Evolutionary conservation across 2,329 filamentous ascomycete genomes (phyloP), one percentile per base, ranked within the genome.

Genomic region (Ophiocordyceps camponoti-floridani): DNA sequence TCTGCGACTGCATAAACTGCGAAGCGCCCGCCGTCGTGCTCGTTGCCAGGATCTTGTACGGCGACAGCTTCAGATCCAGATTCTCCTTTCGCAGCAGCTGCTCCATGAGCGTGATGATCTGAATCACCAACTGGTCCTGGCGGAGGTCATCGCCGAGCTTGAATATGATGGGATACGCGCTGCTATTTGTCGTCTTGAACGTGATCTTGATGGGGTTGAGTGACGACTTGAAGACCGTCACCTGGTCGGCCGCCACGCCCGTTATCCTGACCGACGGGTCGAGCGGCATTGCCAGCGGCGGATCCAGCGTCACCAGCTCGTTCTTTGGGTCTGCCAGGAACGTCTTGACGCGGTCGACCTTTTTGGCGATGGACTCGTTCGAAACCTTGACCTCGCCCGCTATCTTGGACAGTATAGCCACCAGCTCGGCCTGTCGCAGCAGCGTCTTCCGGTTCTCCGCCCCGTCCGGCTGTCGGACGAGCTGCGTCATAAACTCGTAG

Each of bases 51-150:
- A 96, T 95, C 54, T 89, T 89, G 66, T 98, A 98, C 0, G 91
- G 91, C 0, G 89, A 89, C 1, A 98, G 72, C 57, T 93, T 95
- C 41, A 98, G 72, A 57, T 98, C 91, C 10, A 98, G 70, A 49
- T 98, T 96, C 58, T 98, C 91, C 57, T 96, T 95, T 47, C 85
- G 84, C 4, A 98, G 72, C 1, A 98, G 75, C 47, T 89, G 84
- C 55, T 98, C 91, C 91, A 98, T 98, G 14, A 98, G 73, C 0
- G 86, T 94, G 59, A 98, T 95, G 56, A 96, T 96, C 56, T 78
- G 91, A 45, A 98, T 93, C 33, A 98, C 89, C 2, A 98, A 75
- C 58, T 98, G 91, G 57, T 98, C 91, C 62, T 98, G 91, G 13
- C 91, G 83, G 44, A 98, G 70, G 58, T 98, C 91, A 58, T 98